Percentiles rank a stretch among this genome's conserved stretches.
Evolutionary conservation across 139 green algal species (phyloP).

Genomic region (Pleodorina starrii): DNA sequence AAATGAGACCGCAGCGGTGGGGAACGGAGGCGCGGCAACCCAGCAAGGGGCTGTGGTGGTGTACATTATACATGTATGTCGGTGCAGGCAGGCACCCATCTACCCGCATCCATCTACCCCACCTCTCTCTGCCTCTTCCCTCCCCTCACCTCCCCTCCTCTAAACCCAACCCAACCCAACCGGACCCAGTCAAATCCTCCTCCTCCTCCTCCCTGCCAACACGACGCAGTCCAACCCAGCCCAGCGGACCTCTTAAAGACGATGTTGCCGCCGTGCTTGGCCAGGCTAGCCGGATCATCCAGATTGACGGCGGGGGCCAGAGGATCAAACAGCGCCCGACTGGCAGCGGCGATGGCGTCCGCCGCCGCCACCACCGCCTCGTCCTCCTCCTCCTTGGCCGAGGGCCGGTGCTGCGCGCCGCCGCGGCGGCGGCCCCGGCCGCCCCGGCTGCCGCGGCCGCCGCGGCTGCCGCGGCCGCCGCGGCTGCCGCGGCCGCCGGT

Average conservation of each 20-base stretch:
- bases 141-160: too few relatives aligned
- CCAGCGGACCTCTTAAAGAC: not conserved
- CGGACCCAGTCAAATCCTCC: too few relatives aligned
- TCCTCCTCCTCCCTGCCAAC: too few relatives aligned
- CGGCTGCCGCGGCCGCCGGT: not conserved
- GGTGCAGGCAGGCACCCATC: too few relatives aligned
- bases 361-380: not conserved
- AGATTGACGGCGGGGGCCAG: conserved; percentile 2
- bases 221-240: too few relatives aligned
- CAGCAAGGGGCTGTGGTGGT: too few relatives aligned
- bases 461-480: not conserved
- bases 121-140: too few relatives aligned
- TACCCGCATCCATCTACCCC: too few relatives aligned
- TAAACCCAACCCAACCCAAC: too few relatives aligned
- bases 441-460: not conserved
- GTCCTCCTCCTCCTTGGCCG: not conserved
- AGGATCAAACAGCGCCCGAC: not conserved
- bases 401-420: not conserved
- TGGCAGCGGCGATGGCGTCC: not conserved
- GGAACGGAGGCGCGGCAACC: too few relatives aligned
- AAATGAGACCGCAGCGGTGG: too few relatives aligned
- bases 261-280: not conserved
- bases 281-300: not conserved
- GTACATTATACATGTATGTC: too few relatives aligned
- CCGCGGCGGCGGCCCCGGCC: not conserved